A percentile compares a stretch with the other conserved stretches of the same genome.
Evolutionary conservation across 768 basidiomycete genomes (phyloP).

Genomic region (Mycena kentingensis): DNA sequence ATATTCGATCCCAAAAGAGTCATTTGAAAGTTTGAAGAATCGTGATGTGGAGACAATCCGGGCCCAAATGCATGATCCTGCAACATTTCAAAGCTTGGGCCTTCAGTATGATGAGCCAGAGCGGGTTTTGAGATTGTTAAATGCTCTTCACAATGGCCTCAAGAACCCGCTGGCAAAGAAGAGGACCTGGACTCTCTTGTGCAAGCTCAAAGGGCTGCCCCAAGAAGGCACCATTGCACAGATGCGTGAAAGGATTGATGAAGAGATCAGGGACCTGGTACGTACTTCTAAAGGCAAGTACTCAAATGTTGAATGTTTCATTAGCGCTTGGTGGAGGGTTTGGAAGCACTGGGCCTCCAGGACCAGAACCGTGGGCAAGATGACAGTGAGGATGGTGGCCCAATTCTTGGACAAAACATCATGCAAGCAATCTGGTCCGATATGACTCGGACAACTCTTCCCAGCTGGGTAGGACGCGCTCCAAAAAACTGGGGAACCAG

Average conservation of each 20-base stretch:
- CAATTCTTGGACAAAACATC: slow-evolving; percentile 19
- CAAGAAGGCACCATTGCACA: background rate
- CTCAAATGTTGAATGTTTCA: background rate
- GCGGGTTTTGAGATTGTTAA: background rate
- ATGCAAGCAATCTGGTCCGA: slow-evolving; percentile 14
- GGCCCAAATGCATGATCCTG: too few species aligned
- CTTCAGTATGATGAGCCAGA: background rate
- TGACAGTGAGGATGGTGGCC: background rate
- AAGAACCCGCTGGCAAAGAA: background rate
- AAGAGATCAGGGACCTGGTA: background rate
- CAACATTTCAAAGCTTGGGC: background rate
- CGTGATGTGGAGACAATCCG: too few species aligned
- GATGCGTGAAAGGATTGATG: background rate
- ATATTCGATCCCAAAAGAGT: too few species aligned
- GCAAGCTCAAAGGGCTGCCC: background rate
- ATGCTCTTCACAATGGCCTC: background rate
- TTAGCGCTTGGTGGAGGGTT: too few species aligned
- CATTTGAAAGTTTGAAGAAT: too few species aligned
- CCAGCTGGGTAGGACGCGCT: slow-evolving; percentile 25
- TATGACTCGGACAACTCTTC: slow-evolving; percentile 28
- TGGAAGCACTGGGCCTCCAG: background rate
- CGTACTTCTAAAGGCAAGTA: background rate
- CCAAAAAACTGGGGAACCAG: slow-evolving; percentile 26
- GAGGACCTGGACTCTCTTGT: background rate
- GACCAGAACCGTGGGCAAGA: background rate